Conservation (phyloP, 257 asterid genomes). For the Fraxinus excelsior region DNA sequence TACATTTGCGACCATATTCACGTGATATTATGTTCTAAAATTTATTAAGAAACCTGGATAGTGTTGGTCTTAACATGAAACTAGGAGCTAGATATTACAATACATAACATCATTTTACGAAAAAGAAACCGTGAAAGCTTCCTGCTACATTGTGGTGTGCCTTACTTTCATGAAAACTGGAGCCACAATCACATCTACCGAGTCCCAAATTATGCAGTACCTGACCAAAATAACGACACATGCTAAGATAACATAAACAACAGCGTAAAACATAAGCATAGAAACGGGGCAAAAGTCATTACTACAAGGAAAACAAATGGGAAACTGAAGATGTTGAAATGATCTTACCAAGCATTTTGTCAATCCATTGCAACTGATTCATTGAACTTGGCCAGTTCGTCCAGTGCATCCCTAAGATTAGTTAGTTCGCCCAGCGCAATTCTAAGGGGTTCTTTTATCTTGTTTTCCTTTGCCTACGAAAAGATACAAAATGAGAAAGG, state of each 20-base stretch:
- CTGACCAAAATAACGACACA: not conserved
- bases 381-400: constrained; percentile 47
- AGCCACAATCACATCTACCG: not conserved
- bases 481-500: not conserved
- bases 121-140: not conserved
- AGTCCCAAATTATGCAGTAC: not conserved
- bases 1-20: too few relatives aligned
- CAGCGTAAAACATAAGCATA: not conserved
- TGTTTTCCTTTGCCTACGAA: constrained; percentile 54
- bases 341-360: constrained; percentile 29
- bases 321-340: not conserved
- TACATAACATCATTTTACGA: not conserved
- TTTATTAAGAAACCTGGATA: not conserved
- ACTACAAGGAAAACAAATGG: not conserved
- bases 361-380: constrained; percentile 20
- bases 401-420: constrained; percentile 45
- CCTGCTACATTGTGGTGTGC: not conserved
- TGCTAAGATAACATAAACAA: not conserved
- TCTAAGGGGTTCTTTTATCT: constrained; percentile 60
- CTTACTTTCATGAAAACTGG: not conserved
- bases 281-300: not conserved
- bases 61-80: not conserved
- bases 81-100: not conserved
- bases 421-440: constrained; percentile 60
- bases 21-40: not conserved